Conservation (phyloP, 2,329 filamentous ascomycete genomes). For the Apiospora malaysiana region DNA sequence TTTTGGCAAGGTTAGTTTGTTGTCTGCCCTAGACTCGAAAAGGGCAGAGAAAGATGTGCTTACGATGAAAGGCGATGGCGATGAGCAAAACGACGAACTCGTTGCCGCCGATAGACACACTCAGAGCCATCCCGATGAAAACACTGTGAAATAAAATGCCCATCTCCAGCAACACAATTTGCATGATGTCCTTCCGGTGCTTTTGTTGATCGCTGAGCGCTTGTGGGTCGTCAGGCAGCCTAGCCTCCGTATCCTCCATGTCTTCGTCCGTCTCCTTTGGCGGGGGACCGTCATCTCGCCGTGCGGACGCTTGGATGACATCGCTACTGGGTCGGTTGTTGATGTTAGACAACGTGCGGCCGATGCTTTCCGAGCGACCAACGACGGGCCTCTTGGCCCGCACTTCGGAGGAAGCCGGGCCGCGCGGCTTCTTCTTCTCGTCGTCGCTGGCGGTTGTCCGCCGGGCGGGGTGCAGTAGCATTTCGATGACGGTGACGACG, state of each 20-base stretch:
- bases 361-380: conserved; percentile 44
- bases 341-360: conserved; percentile 38
- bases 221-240: neutral
- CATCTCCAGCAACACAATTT: conserved; percentile 66
- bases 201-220: conserved; percentile 24
- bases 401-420: conserved; percentile 30
- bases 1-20: neutral
- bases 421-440: conserved; percentile 23
- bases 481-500: conserved; percentile 56
- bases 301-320: neutral
- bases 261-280: neutral
- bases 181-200: conserved; percentile 58
- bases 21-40: neutral
- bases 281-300: neutral
- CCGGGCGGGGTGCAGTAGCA: conserved; percentile 58
- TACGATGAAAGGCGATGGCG: conserved; percentile 58
- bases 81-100: conserved; percentile 60
- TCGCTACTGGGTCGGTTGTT: neutral
- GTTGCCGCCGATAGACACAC: conserved; percentile 52
- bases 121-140: conserved; percentile 63
- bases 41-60: neutral
- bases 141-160: conserved; percentile 70
- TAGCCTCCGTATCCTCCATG: neutral
- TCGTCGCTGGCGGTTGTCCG: neutral
- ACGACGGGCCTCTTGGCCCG: conserved; percentile 34